phyloP scores from a whole-genome alignment of 2,329 filamentous ascomycete genomes.

The Aurifilum marmelostoma region DNA sequence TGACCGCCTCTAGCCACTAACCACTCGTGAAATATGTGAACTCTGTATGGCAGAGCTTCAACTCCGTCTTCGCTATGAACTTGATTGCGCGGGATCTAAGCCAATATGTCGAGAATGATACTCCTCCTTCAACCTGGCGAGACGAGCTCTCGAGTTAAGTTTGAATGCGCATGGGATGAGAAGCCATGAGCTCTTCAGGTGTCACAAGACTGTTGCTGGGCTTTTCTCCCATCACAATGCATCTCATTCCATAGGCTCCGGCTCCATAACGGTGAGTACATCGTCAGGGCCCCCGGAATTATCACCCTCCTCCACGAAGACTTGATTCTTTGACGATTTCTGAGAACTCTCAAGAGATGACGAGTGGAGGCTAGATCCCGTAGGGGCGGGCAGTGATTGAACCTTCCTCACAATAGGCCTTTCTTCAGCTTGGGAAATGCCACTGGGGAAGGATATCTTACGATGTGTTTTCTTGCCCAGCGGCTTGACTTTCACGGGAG shows the following conservation, averaged over 20 bases:
- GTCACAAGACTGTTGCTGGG: neutral
- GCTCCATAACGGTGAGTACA: neutral
- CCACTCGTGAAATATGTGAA: neutral
- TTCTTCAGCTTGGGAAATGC: conserved; percentile 15
- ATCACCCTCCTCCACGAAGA: neutral
- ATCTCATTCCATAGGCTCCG: neutral
- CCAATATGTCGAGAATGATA: neutral
- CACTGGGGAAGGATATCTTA: conserved; percentile 25
- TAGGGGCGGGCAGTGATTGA: conserved; percentile 10
- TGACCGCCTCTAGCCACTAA: neutral
- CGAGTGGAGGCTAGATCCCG: neutral
- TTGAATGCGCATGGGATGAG: neutral
- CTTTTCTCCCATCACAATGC: neutral
- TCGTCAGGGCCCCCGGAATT: neutral
- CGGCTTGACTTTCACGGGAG: conserved; percentile 20
- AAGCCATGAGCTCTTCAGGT: neutral
- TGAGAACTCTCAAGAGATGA: neutral
- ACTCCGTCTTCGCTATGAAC: no score
- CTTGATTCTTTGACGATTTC: neutral
- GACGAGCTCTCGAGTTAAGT: neutral
- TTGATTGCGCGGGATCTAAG: neutral
- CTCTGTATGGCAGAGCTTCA: no score
- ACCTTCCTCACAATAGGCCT: conserved; percentile 23
- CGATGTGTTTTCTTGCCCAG: conserved; percentile 15
- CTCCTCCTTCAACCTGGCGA: neutral